Percentiles rank a stretch among this genome's conserved stretches.
Conservation (phyloP, 768 basidiomycete genomes). For the Cubamyces sp. region DNA sequence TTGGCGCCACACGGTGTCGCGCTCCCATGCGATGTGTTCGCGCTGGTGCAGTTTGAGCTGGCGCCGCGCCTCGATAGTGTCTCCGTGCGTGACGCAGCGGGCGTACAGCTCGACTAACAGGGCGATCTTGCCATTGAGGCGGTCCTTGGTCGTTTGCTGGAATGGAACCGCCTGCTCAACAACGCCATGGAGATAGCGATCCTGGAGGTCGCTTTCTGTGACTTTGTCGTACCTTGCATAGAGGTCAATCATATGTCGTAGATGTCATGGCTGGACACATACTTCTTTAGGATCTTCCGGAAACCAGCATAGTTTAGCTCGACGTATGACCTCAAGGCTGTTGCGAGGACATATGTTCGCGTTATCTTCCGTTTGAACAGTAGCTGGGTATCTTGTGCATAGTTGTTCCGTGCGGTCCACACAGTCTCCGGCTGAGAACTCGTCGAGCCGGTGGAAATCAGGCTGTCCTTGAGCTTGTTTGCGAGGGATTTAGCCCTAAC, state of each 20-base stretch:
- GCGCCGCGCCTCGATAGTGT: conserved; percentile 68
- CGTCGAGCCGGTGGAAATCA: conserved; percentile 42
- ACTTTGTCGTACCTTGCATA: conserved; percentile 88
- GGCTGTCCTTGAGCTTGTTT: conserved; percentile 56
- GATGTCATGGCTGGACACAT: conserved; percentile 32
- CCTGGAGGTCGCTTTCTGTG: conserved; percentile 78
- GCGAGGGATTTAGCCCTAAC: conserved; percentile 43
- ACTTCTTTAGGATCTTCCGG: conserved; percentile 96
- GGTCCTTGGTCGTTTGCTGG: conserved; percentile 60
- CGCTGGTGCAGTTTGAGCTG: conserved; percentile 87
- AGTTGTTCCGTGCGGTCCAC: conserved; percentile 81
- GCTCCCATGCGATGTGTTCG: conserved; percentile 95
- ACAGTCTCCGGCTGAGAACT: conserved; percentile 48
- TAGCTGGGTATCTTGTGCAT: conserved; percentile 81
- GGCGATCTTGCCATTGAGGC: conserved; percentile 58
- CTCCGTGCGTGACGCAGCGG: conserved; percentile 80
- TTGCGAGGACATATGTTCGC: conserved; percentile 74
- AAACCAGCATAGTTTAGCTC: conserved; percentile 94
- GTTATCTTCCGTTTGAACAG: conserved; percentile 91
- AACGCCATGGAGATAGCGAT: conserved; percentile 69
- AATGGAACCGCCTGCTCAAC: conserved; percentile 78
- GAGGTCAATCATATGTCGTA: neutral
- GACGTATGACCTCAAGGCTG: conserved; percentile 81
- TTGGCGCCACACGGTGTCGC: conserved; percentile 96
- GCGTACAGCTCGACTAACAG: conserved; percentile 76